phyloP scores from a whole-genome alignment of 176 grass and related monocot genomes.

The Bonia amplexicaulis region DNA sequence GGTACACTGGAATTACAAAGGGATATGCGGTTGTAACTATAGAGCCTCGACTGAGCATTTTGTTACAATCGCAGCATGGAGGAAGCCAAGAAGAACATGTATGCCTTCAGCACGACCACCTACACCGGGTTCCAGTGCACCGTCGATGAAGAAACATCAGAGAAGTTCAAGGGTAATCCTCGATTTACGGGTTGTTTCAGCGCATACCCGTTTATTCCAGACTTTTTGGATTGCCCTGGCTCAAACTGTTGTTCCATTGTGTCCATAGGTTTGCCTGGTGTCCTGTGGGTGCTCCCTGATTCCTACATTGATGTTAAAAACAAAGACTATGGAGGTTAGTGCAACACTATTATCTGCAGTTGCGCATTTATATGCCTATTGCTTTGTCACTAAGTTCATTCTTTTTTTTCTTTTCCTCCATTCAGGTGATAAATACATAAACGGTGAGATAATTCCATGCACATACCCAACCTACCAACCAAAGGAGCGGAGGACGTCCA shows the following conservation, averaged over 20 bases:
- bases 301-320: slow-evolving; percentile 97
- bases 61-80: slow-evolving; percentile 58
- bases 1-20: not conserved
- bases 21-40: not conserved
- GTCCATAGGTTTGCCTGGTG: slow-evolving; percentile 67
- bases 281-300: slow-evolving; percentile 91
- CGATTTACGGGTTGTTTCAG: not conserved
- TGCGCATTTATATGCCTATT: not conserved
- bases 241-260: not conserved
- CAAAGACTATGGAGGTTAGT: slow-evolving; percentile 87
- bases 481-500: slow-evolving; percentile 69
- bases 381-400: not conserved
- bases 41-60: not conserved
- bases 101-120: slow-evolving; percentile 88
- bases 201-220: not conserved
- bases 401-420: not conserved
- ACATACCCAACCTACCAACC: slow-evolving; percentile 97
- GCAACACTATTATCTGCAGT: not conserved
- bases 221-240: not conserved
- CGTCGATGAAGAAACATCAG: slow-evolving; percentile 81
- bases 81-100: slow-evolving; percentile 98
- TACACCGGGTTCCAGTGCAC: slow-evolving; percentile 95
- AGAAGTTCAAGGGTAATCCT: slow-evolving; percentile 87
- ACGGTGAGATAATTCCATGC: slow-evolving; percentile 96
- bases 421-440: slow-evolving; percentile 96